A percentile compares a stretch with the other conserved stretches of the same genome.
These are phyloP conservation scores for Chrysosporium keratinophilum DNA, from an alignment of 2,329 filamentous ascomycete genomes.

Conservation along the genomic window DNA sequence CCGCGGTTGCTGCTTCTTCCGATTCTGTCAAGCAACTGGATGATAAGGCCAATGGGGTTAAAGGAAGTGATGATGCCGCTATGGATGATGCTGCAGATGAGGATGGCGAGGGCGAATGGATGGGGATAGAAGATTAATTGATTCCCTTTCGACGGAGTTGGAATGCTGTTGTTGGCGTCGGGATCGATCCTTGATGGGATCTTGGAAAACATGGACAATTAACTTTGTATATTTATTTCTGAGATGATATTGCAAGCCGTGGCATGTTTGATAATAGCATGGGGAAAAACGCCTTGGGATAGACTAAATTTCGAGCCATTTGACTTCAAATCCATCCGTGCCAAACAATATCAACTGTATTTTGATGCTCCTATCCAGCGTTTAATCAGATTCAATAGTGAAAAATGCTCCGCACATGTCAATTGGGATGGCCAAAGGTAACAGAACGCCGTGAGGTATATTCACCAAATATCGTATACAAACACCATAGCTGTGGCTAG, in stretches of 20 bases:
- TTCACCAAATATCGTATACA: not conserved
- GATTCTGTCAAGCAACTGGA: constrained; percentile 22
- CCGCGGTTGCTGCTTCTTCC: constrained; percentile 18
- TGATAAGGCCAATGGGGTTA: constrained; percentile 18
- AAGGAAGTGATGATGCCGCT: constrained; percentile 22
- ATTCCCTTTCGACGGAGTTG: not conserved
- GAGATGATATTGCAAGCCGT: not conserved
- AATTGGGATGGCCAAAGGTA: not conserved
- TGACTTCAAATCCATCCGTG: not conserved
- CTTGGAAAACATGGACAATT: not conserved
- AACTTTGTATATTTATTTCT: not conserved
- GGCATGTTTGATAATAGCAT: not conserved
- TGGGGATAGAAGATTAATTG: constrained; percentile 41
- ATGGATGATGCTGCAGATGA: constrained; percentile 23
- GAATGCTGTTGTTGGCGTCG: not conserved
- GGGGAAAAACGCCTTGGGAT: not conserved
- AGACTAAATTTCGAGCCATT: not conserved
- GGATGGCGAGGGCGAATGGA: constrained; percentile 43
- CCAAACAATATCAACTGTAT: not conserved
- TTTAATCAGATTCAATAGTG: not conserved
- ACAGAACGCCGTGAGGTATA: constrained; percentile 2
- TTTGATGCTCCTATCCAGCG: not conserved
- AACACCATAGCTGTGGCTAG: not conserved
- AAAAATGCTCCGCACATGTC: not conserved
- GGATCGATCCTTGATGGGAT: not conserved